Base-by-base conservation (phyloP, 306 rosid species). In the Cucumis melo region DNA sequence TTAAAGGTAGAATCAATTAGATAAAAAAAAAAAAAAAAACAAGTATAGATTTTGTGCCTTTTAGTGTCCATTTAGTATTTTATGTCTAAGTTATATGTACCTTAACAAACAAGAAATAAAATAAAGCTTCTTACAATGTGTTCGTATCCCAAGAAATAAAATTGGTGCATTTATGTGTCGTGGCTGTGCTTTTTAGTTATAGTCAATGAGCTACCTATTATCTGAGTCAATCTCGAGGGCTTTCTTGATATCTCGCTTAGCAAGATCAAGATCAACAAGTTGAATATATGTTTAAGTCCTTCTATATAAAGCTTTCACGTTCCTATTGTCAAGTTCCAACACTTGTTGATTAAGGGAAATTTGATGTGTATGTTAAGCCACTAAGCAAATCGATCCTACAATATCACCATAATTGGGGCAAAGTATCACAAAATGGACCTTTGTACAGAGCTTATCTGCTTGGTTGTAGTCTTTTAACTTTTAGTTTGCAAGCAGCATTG, bases 231-330 rank as follows among this genome's bases (percentile, higher is more conserved):
- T 80, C 62, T 79, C 86, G 14, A 82, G 82, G 46, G 88, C 88
- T 73, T 80, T 85, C 76, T 82, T 85, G 59, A 85, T 80, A 67
- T 85, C 88, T 58, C 41, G 24, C 86, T 85, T 86, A 0, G 88
- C 88, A 42, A 85, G 65, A 46, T 85, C 86, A 61, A 85, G 71
- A 59, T 85, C 86, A 24, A 80, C 78, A 5, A 85, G 83, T 34
- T 82, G 84, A 19, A 85, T 82, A 11, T 82, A 85, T 8, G 88
- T 86, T 51, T 85, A 86, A 11, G 84, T 84, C 76, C 88, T 85
- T 36, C 85, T 58, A 58, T 85, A 82, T 24, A 85, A 73, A 6
- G 88, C 88, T 78, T 85, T 85, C 68, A 85, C 88, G 60, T 85
- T 85, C 36, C 61, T 59, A 16, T 80, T 34, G 64, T 85, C 85